These are phyloP conservation scores for Primulina tabacum DNA, from an alignment of 257 asterid species.

Conservation along the genomic window DNA sequence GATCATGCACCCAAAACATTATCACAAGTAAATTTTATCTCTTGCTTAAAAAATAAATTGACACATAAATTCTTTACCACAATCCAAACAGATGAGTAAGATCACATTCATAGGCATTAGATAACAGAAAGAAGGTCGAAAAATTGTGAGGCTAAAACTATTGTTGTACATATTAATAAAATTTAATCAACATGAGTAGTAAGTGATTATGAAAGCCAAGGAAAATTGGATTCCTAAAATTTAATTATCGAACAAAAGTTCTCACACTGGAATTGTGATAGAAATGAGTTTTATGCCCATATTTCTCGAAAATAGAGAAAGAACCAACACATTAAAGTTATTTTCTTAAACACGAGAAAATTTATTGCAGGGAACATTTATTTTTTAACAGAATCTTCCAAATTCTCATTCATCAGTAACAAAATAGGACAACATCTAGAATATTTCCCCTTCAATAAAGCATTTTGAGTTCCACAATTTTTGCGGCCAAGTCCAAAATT, in stretches of 20 bases:
- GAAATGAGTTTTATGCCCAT: not conserved
- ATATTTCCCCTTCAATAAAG: conserved; percentile 35
- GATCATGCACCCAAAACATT: too few species aligned
- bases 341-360: not conserved
- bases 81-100: too few species aligned
- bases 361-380: conserved; percentile 22
- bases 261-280: not conserved
- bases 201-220: not conserved
- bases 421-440: conserved; percentile 64
- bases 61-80: too few species aligned
- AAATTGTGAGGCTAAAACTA: too few species aligned
- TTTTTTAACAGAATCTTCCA: conserved; percentile 49
- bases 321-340: not conserved
- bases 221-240: not conserved
- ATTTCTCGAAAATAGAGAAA: not conserved
- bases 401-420: conserved; percentile 50
- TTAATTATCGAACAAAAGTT: not conserved
- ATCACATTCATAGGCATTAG: too few species aligned
- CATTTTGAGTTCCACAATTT: conserved; percentile 33
- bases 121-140: too few species aligned
- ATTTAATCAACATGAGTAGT: too few species aligned
- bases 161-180: too few species aligned
- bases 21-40: too few species aligned
- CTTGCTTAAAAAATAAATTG: too few species aligned
- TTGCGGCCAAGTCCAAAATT: conserved; percentile 40